Conservation (phyloP, 2,329 filamentous ascomycete species). For the Colletotrichum sp. region DNA sequence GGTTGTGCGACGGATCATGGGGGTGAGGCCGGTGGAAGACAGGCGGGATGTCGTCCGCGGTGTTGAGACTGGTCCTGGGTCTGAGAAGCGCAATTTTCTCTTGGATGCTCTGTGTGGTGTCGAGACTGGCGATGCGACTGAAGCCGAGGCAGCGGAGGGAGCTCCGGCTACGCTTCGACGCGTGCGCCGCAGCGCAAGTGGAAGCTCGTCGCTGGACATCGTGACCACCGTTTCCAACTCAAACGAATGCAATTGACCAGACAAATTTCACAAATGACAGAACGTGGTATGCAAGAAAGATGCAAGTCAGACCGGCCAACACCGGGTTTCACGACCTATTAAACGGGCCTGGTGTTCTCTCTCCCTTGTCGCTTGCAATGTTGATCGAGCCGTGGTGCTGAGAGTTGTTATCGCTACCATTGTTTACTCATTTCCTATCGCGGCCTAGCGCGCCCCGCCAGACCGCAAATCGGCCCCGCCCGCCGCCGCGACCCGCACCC, state of each 20-base stretch:
- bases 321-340: not conserved
- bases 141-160: not conserved
- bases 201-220: slow-evolving; percentile 49
- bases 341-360: not conserved
- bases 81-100: slow-evolving; percentile 64
- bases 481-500: not conserved
- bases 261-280: not conserved
- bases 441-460: slow-evolving; percentile 35
- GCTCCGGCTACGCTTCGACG: slow-evolving; percentile 43
- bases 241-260: not conserved
- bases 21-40: slow-evolving; percentile 60
- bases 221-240: not conserved
- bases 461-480: not conserved
- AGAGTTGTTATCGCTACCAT: slow-evolving; percentile 24
- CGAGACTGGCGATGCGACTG: slow-evolving; percentile 18
- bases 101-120: slow-evolving; percentile 30
- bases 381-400: not conserved
- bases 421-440: slow-evolving; percentile 54
- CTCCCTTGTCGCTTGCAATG: not conserved
- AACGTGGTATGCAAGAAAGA: not conserved
- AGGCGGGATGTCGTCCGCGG: slow-evolving; percentile 23
- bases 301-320: not conserved
- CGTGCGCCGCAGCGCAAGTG: slow-evolving; percentile 61
- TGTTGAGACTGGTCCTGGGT: slow-evolving; percentile 49
- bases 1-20: slow-evolving; percentile 59